Base-by-base conservation (phyloP, 2,329 filamentous ascomycete species). In the Aspergillus novoparasiticus region DNA sequence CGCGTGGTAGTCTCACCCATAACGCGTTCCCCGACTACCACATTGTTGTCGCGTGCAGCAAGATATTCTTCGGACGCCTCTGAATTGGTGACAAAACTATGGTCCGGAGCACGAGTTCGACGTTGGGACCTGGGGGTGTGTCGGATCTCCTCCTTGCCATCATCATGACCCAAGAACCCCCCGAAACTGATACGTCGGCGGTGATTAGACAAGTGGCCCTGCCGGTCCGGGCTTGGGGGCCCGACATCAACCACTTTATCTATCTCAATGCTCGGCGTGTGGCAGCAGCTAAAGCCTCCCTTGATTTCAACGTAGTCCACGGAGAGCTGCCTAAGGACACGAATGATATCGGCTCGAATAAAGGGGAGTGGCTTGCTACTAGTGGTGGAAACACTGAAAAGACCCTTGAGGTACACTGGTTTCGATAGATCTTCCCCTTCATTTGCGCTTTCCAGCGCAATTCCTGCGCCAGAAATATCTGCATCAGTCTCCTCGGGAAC, bases 341-440 rank as follows among this genome's bases (percentile, higher is more conserved):
- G 87, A 73, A 96, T 96, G 70, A 99, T 92, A 74, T 99, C 95
- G 8, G 88, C 83, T 45, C 94, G 89, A 66, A 99, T 99, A 63
- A 93, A 88, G 1, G 89, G 83, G 12, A 98, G 87, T 1, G 94
- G 92, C 75, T 96, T 96, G 73, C 90, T 95, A 62, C 93, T 97
- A 8, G 95, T 99, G 0, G 95, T 99, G 4, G 93, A 96, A 59
- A 98, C 95, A 72, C 94, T 98, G 81, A 99, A 98, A 21, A 99
- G 84, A 5, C 95, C 95, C 79, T 98, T 99, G 62, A 99, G 86
- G 76, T 91, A 98, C 3, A 98, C 95, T 0, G 95, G 95, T 76
- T 97, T 97, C 16, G 79, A 79, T 59, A 94, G 89, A 64, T 94
- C 87, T 69, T 96, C 93, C 6, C 90, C 89, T 54, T 80, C 77